Base-by-base conservation (phyloP, 108 stramenopile genomes). In the Fistulifera pelliculosa region DNA sequence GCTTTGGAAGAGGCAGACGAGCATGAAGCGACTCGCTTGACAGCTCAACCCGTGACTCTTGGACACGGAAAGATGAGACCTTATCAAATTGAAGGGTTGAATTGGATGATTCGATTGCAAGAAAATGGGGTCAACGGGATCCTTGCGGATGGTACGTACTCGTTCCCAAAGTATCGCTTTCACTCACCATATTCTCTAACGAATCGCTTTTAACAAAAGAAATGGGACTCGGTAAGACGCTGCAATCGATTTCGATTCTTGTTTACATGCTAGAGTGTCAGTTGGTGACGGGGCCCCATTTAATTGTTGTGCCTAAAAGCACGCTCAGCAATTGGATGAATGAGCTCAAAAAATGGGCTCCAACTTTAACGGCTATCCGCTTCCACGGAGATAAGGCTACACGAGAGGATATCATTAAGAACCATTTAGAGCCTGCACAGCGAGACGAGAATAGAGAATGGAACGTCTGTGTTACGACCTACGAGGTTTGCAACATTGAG, bases 391-490 rank as follows among this genome's bases (percentile, higher is more conserved):
- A 38, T 38, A 77, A 78, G 60, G 85, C 79, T 19, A 77, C 83
- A 38, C 75, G 87, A 31, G 80, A 76, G 45, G 50, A 56, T 39
- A 66, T 76, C 39, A 59, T 72, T 15, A 38, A 21, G 27, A 41
- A 41, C 17, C n/a, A 69, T 11, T 39, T 60, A 13, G 81, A 86
- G 14, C 93, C 92, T 23, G 93, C 88, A 41, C 83, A 75, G 62
- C 50, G 74, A 51, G 74, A 81, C 63, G 47, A 80, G 61, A 80
- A 78, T 62, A 19, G 78, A 47, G 28, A 70, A 41, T 99, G 95
- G 90, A 94, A 99, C 70, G 92, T 96, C 5, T 74, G 89, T 38
- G 87, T 99, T 31, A 98, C 99, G 6, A 98, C 97, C 3, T 99
- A 99, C 73, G 99, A 98, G 74, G 79, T 96, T 28, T 88, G 88